These are phyloP conservation scores for Didymosphaeria variabile DNA, from an alignment of 2,329 filamentous ascomycete genomes.

Conservation along the genomic window DNA sequence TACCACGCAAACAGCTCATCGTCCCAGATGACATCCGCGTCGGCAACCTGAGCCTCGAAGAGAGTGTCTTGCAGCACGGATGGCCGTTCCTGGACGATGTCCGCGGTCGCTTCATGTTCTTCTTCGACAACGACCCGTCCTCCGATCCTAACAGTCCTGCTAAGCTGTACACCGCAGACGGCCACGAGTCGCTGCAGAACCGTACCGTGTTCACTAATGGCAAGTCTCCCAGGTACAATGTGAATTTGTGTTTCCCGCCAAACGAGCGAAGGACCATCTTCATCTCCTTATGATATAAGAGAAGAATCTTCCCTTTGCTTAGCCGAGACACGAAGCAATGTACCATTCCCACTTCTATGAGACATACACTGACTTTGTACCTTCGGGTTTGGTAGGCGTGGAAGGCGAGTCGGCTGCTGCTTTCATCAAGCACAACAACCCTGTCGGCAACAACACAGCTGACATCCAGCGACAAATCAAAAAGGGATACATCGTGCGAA, in stretches of 20 bases:
- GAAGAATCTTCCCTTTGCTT: no score
- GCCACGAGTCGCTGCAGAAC: slow-evolving; percentile 52
- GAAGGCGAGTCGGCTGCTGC: slow-evolving; percentile 58
- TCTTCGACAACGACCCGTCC: slow-evolving; percentile 61
- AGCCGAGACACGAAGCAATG: no score
- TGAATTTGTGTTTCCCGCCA: no score
- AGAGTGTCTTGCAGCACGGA: slow-evolving; percentile 57
- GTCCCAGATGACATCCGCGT: slow-evolving; percentile 59
- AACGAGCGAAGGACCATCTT: no score
- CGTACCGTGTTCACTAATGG: slow-evolving; percentile 60
- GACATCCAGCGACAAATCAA: slow-evolving; percentile 57
- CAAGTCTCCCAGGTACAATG: no score
- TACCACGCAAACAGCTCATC: slow-evolving; percentile 54
- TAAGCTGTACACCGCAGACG: slow-evolving; percentile 51
- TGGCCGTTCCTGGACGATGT: slow-evolving; percentile 59
- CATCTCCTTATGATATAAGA: no score
- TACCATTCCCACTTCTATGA: no score
- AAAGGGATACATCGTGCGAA: slow-evolving; percentile 61
- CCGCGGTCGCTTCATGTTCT: slow-evolving; percentile 59
- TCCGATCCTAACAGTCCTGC: slow-evolving; percentile 36
- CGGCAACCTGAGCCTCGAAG: slow-evolving; percentile 55
- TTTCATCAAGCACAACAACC: slow-evolving; percentile 62
- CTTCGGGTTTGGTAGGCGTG: slow-evolving; percentile 23
- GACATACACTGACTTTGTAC: no score
- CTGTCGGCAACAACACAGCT: slow-evolving; percentile 44